Evolutionary conservation across 2,329 filamentous ascomycete genomes (phyloP), one percentile per base, ranked within the genome.

Genomic region (Grosmannia huntii): DNA sequence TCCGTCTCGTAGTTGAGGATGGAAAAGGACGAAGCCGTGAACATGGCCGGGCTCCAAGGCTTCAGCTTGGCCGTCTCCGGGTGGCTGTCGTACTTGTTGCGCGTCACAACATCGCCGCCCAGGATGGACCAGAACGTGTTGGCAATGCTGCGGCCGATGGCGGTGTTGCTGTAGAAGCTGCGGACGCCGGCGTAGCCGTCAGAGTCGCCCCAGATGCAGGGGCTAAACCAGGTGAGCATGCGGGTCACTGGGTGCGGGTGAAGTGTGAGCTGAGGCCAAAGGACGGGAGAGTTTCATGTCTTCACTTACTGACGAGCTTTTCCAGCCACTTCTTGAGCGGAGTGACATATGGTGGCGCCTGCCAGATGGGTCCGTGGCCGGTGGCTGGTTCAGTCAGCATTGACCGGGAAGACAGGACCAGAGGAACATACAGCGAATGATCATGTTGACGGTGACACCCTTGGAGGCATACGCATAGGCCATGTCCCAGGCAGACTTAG

Each of bases 171-270:
- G 53, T 84, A 72, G 60, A 85, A 81, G 11, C 68, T 66, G 4
- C 82, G 75, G 2, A 81, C 72, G 12, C 70, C 71, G 14, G 75
- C 71, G 62, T 78, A 86, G 1, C 84, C 85, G 65, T 83, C 84
- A 2, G 76, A 78, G 1, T 76, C 73, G 5, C 83, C 85, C 84
- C 85, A 91, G 16, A 86, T 77, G 66, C 86, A 90, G 0, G 88
- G 87, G 56, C 81, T 84, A 69, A 91, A 83, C 83, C 85, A 90
- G 2, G 82, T 86, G 57, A 90, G 70, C 62, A 87, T 76, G 0
- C 87, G 82, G 0, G 81, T 85, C 36, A 76, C 73, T 75, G 56
- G n/a, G 10, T 1, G 12, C 21, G 53, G 1, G 33, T 21, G 21
- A 31, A 4, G 1, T 49, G 7, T 2, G 3, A 5, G 2, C 6